Evolutionary conservation across 2,329 filamentous ascomycete genomes (phyloP).

Genomic region (Amylocarpus encephaloides): DNA sequence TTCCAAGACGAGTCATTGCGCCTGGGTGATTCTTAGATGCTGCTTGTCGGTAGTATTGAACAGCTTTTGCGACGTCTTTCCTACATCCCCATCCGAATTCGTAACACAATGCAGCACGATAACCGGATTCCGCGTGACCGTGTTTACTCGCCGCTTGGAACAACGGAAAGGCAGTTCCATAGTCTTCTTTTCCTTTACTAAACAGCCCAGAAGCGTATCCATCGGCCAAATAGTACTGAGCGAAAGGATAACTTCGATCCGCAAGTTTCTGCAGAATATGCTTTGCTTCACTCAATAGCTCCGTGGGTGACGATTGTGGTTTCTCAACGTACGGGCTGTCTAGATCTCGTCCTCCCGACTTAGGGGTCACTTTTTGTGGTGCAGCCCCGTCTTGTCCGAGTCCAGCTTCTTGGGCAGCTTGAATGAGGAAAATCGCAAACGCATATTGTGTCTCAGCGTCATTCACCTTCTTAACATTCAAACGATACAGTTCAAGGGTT

Average conservation of each 20-base stretch:
- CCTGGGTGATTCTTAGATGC: conserved; percentile 93
- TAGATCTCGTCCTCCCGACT: conserved; percentile 39
- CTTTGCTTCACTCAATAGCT: conserved; percentile 79
- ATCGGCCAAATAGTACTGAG: conserved; percentile 94
- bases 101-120: conserved; percentile 89
- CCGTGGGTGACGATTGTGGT: conserved; percentile 48
- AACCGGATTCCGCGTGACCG: conserved; percentile 92
- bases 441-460: conserved; percentile 89
- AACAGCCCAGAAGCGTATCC: conserved; percentile 92
- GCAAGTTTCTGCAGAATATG: conserved; percentile 80
- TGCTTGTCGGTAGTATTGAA: conserved; percentile 85
- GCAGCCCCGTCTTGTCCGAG: conserved; percentile 42
- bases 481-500: conserved; percentile 94
- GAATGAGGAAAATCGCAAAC: conserved; percentile 90
- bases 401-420: conserved; percentile 75
- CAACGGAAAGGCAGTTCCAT: conserved; percentile 84
- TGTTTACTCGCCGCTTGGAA: conserved; percentile 94
- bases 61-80: conserved; percentile 82
- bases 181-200: conserved; percentile 88
- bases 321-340: conserved; percentile 43
- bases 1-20: conserved; percentile 85
- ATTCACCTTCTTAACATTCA: conserved; percentile 95
- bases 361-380: conserved; percentile 34
- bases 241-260: conserved; percentile 88
- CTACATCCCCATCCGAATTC: conserved; percentile 97